Evolutionary conservation across 106 monocot species (phyloP), one percentile per base, ranked within the genome.

Genomic region (Triglochin maritima): DNA sequence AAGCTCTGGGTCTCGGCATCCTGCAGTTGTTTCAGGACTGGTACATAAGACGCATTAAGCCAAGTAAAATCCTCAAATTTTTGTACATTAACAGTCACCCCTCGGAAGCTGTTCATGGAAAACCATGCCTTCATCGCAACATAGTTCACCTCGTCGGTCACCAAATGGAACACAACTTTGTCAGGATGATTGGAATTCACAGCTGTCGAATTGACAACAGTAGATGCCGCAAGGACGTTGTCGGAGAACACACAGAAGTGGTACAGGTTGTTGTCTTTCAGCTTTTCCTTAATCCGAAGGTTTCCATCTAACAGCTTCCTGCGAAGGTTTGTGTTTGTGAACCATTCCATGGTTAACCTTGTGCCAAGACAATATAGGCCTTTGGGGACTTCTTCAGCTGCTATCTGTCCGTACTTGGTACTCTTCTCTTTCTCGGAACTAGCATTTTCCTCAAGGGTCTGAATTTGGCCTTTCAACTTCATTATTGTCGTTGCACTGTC

Each of bases 201-300:
- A 15, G 81, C 66, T 0, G 90, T 90, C 3, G 90, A 90, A 66
- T 90, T 90, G 50, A 90, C 83, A 46, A 81, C 90, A 45, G 73
- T 84, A 4, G 90, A 90, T 4, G 77, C 78, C 4, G 90, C 90
- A 52, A 90, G 69, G 44, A 90, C 83, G 49, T 90, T 90, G 66
- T 90, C 90, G 2, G 90, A 90, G 74, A 90, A 90, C 47, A 90
- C 59, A 72, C 90, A 90, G 45, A 63, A 90, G 70, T 90, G 90
- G 54, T 86, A 75, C 12, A 86, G 71, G 15, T 52, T 76, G 47
- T 82, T 91, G 69, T 87, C 80, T 59, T 63, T 78, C 5, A 87
- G 70, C 66, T 74, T 87, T 44, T 75, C 79, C 11, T 45, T 58
- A 4, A 47, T 16, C 1, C 71, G 17, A 6, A 29, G 29, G 29